A percentile compares a stretch with the other conserved stretches of the same genome.
phyloP scores from a whole-genome alignment of 169 alveolate species.

The Neospora caninum region DNA sequence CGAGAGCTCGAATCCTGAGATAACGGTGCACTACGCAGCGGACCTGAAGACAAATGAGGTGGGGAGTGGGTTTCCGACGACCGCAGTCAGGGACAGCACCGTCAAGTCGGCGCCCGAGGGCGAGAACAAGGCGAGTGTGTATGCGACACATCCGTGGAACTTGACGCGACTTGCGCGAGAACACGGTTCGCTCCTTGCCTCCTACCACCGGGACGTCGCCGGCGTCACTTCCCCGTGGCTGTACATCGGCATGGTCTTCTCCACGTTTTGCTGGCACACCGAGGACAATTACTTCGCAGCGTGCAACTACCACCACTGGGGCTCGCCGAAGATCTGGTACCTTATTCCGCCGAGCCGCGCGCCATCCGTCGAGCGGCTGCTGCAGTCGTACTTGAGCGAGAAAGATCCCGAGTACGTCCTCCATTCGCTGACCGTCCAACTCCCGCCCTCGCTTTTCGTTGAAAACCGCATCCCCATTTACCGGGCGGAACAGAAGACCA shows the following conservation, averaged over 20 bases:
- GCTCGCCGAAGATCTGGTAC: conserved; percentile 95
- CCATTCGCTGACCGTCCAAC: conserved; percentile 82
- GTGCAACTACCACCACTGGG: conserved; percentile 92
- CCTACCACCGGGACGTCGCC: conserved; percentile 79
- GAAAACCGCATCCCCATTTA: conserved; percentile 85
- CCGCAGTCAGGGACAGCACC: background rate
- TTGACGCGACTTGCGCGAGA: conserved; percentile 76
- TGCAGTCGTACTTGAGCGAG: conserved; percentile 67
- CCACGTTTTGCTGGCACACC: conserved; percentile 96
- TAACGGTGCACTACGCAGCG: conserved; percentile 75
- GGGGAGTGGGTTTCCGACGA: conserved; percentile 69
- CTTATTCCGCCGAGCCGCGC: conserved; percentile 87
- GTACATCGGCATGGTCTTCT: conserved; percentile 91
- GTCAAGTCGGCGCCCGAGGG: too few relatives aligned
- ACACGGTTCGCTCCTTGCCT: conserved; percentile 81
- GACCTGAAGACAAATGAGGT: conserved; percentile 54
- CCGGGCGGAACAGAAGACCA: conserved; percentile 86
- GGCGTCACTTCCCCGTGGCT: conserved; percentile 95
- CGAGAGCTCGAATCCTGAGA: conserved; percentile 57
- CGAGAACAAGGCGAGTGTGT: background rate
- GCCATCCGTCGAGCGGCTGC: conserved; percentile 85
- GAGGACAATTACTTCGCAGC: conserved; percentile 94
- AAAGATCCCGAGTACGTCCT: conserved; percentile 79
- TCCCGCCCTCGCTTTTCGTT: conserved; percentile 87
- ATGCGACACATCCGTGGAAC: conserved; percentile 79